Evolutionary conservation across 371 early-diverging fungal genomes (phyloP).

Genomic region (Mucor lusitanicus): DNA sequence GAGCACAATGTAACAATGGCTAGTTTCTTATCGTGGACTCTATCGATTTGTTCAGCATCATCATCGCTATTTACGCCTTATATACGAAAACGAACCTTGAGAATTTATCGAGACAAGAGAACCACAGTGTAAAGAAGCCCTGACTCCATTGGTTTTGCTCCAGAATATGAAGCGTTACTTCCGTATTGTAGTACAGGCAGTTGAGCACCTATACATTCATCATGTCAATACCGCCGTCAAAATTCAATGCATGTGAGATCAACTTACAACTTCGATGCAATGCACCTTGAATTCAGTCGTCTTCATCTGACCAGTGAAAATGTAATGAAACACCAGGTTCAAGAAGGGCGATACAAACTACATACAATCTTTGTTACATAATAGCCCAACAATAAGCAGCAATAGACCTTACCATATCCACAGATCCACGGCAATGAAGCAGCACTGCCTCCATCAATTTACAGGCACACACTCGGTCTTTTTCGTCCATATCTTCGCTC

Average conservation of each 20-base stretch:
- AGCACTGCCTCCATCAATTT: constrained; percentile 79
- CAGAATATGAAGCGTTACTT: constrained; percentile 68
- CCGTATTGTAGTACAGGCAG: constrained; percentile 83
- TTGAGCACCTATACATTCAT: constrained; percentile 65
- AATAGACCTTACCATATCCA: constrained; percentile 60
- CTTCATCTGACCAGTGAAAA: constrained; percentile 63
- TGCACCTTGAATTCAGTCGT: constrained; percentile 59
- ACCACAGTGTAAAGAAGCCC: constrained; percentile 83
- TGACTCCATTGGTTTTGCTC: constrained; percentile 78
- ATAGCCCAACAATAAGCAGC: neutral
- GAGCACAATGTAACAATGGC: constrained; percentile 78
- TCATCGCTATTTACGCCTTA: neutral
- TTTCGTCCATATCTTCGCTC: constrained; percentile 65
- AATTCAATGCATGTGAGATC: constrained; percentile 1
- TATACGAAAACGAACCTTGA: constrained; percentile 31
- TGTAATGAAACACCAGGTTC: constrained; percentile 62
- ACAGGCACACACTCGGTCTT: constrained; percentile 76
- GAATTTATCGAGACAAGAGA: constrained; percentile 70
- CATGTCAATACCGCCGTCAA: constrained; percentile 23
- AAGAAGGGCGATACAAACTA: constrained; percentile 61
- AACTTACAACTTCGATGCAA: constrained; percentile 59
- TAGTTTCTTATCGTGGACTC: constrained; percentile 94
- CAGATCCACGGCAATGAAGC: constrained; percentile 73
- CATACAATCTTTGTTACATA: neutral
- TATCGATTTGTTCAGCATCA: constrained; percentile 4